These are phyloP conservation scores for Cercospora canescens DNA, from an alignment of 2,329 filamentous ascomycete species.

Conservation along the genomic window DNA sequence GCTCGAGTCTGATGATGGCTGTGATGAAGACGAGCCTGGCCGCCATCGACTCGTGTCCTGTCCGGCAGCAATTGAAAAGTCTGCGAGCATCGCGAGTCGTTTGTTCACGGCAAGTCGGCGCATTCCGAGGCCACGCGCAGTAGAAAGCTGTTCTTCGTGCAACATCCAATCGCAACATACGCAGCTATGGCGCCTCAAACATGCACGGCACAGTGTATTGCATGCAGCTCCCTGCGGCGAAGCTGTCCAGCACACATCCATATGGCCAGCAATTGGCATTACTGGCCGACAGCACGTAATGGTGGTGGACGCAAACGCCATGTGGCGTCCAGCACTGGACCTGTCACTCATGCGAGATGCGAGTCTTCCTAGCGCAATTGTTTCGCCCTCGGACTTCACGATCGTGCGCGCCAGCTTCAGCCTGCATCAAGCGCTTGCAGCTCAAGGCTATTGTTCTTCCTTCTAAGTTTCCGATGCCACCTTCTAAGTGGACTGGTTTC, in stretches of 20 bases:
- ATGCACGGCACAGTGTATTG: neutral
- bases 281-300: neutral
- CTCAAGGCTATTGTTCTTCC: neutral
- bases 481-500: neutral
- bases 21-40: neutral
- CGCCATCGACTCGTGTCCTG: neutral
- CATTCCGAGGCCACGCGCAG: too few relatives aligned
- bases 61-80: too few relatives aligned
- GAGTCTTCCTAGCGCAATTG: neutral
- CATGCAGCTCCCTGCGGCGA: neutral
- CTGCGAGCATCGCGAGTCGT: too few relatives aligned
- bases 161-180: too few relatives aligned
- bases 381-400: neutral
- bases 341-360: neutral
- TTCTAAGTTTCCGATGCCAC: neutral
- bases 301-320: neutral
- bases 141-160: neutral
- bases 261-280: too few relatives aligned
- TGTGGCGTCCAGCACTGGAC: neutral
- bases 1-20: neutral
- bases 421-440: neutral
- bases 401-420: neutral
- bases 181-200: neutral
- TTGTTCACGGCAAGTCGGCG: too few relatives aligned
- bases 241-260: too few relatives aligned